A percentile compares a stretch with the other conserved stretches of the same genome.
Conservation (phyloP, 129 eudicot species). For the Flaveria bidentis region DNA sequence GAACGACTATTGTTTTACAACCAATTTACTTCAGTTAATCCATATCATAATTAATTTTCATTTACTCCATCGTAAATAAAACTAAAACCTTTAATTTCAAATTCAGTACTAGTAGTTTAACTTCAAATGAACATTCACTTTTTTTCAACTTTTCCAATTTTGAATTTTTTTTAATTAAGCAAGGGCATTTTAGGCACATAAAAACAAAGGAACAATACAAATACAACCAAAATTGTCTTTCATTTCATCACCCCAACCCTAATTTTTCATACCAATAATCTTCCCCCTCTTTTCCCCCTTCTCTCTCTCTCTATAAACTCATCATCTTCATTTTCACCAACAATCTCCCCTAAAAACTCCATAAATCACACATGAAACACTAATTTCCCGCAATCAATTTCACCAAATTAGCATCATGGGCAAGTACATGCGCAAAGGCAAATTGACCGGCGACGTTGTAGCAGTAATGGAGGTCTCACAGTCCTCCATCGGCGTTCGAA, state of each 20-base stretch:
- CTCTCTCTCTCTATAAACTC: slow-evolving; percentile 27
- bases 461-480: slow-evolving; percentile 58
- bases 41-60: too few species aligned
- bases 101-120: too few species aligned
- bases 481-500: slow-evolving; percentile 63
- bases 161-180: background rate
- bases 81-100: too few species aligned
- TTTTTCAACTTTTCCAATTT: too few species aligned
- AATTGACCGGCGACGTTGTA: slow-evolving; percentile 41
- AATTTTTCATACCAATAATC: slow-evolving; percentile 14
- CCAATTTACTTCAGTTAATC: too few species aligned
- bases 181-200: slow-evolving; percentile 9
- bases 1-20: too few species aligned
- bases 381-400: background rate
- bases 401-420: slow-evolving; percentile 44
- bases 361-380: slow-evolving; percentile 19
- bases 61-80: too few species aligned
- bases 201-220: slow-evolving; percentile 21
- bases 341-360: slow-evolving; percentile 6
- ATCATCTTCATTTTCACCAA: slow-evolving; percentile 3
- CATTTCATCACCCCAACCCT: slow-evolving; percentile 33
- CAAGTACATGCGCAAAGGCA: slow-evolving; percentile 62
- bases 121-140: too few species aligned
- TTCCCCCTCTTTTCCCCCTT: slow-evolving; percentile 11
- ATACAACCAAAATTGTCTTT: slow-evolving; percentile 24